phyloP scores from a whole-genome alignment of 805 yeast species.

The Yarrowia bubula region DNA sequence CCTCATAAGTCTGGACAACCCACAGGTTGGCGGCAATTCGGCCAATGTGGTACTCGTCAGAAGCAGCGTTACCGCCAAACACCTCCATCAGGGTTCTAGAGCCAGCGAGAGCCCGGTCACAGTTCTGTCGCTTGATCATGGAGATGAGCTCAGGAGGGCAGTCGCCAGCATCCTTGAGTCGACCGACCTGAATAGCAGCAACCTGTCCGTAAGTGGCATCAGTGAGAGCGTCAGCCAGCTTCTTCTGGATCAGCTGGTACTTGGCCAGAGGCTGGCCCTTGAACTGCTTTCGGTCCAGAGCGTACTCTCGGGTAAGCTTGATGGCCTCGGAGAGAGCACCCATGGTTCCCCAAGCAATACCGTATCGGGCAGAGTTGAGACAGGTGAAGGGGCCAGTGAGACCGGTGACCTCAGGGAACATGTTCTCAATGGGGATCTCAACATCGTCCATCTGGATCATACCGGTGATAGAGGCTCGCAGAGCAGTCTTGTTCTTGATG shows the following conservation, averaged over 20 bases:
- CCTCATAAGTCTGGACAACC: constrained; percentile 49
- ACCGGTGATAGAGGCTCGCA: constrained; percentile 46
- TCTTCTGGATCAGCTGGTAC: constrained; percentile 45
- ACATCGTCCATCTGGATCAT: constrained; percentile 46
- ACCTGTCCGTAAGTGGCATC: constrained; percentile 43
- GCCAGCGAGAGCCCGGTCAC: constrained; percentile 43
- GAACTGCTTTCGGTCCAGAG: constrained; percentile 45
- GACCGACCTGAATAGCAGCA: constrained; percentile 45
- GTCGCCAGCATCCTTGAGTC: constrained; percentile 42
- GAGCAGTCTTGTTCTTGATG: constrained; percentile 42
- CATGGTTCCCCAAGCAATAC: constrained; percentile 47
- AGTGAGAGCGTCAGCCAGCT: constrained; percentile 45
- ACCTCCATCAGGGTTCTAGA: constrained; percentile 44
- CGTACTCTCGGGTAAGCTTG: constrained; percentile 41
- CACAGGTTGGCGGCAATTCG: constrained; percentile 45
- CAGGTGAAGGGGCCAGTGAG: constrained; percentile 49
- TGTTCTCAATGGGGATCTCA: constrained; percentile 45
- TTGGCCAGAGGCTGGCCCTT: constrained; percentile 42
- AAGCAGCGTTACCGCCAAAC: constrained; percentile 48
- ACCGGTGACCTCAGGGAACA: constrained; percentile 43
- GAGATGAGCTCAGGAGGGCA: constrained; percentile 46
- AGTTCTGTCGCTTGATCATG: constrained; percentile 46
- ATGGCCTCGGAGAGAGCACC: constrained; percentile 47
- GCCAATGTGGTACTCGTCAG: constrained; percentile 47
- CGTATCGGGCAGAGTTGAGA: constrained; percentile 45